Base-by-base conservation (phyloP, 495 filamentous ascomycete genomes). In the Cryomyces antarcticus region DNA sequence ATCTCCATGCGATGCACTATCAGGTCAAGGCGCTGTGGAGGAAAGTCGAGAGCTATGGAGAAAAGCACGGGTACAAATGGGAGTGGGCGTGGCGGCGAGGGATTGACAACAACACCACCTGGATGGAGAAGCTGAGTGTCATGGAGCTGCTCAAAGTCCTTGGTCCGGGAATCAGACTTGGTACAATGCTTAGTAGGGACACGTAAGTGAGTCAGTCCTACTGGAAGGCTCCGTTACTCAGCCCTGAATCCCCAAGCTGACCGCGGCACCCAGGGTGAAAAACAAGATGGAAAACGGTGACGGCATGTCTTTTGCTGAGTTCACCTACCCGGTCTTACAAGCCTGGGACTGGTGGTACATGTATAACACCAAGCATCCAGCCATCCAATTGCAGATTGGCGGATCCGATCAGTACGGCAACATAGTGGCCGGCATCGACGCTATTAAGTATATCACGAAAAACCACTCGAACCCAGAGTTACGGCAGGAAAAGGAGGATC, bases 321-420 rank as follows among this genome's bases (percentile, higher is more conserved):
- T 99, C 56, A 67, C 72, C 3, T 99, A 99, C 50, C 89, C 93
- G 10, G 57, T 96, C 24, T 69, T 99, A 49, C 89, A 99, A 57
- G 81, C 76, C n/a, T 96, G 86, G 77, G 89, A 99, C 58, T 99
- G 85, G 77, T 95, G 80, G 80, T 58, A 75, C 42, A 65, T 96
- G 60, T 86, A 79, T 52, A 55, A 62, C 24, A 63, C 56, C 2
- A 67, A 70, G 28, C 71, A 68, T 31, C 9, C 12, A 9, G 17
- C 17, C 17, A 66, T 80, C 6, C 78, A 81, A 51, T 69, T 89
- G 50, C 82, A 97, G 58, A 85, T 99, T 36, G 89, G 89, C 41
- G 89, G 89, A 37, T 79, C 84, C 28, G 89, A 99, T 57, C 89
- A 99, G 58, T 99, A 75, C 58, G 89, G 89, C 46, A 99, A 99